Conservation (phyloP, 306 rosid genomes). For the Glycine latifolia region DNA sequence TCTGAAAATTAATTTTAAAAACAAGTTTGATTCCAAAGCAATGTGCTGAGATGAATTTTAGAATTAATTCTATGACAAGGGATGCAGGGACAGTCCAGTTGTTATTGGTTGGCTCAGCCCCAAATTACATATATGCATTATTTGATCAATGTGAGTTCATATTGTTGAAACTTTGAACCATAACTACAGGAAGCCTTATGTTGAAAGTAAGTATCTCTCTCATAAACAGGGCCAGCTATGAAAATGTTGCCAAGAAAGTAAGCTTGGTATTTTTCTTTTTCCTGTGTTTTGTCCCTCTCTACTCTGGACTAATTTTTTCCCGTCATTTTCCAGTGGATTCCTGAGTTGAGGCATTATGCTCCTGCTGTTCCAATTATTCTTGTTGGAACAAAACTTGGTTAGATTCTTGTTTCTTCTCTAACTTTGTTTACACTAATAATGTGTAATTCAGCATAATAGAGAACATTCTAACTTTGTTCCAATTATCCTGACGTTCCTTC, state of each 20-base stretch:
- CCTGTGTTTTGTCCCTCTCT: slow-evolving; percentile 15
- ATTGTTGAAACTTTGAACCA: no score
- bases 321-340: slow-evolving; percentile 76
- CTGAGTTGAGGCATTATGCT: slow-evolving; percentile 98
- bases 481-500: neutral
- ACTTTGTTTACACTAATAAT: slow-evolving; percentile 16
- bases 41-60: no score
- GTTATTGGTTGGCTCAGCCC: no score
- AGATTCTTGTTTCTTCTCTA: slow-evolving; percentile 56
- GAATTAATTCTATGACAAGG: no score
- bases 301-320: slow-evolving; percentile 29
- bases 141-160: no score
- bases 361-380: slow-evolving; percentile 96
- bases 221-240: slow-evolving; percentile 98
- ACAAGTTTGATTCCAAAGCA: no score
- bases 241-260: slow-evolving; percentile 94
- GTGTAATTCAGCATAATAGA: neutral
- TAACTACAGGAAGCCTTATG: no score
- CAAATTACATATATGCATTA: no score
- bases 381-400: slow-evolving; percentile 97
- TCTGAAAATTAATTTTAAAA: no score
- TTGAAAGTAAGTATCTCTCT: no score
- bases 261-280: slow-evolving; percentile 40
- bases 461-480: no score
- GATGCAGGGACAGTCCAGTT: no score